Conservation (phyloP, 2,329 filamentous ascomycete genomes). For the Talaromyces albobiverticillius region DNA sequence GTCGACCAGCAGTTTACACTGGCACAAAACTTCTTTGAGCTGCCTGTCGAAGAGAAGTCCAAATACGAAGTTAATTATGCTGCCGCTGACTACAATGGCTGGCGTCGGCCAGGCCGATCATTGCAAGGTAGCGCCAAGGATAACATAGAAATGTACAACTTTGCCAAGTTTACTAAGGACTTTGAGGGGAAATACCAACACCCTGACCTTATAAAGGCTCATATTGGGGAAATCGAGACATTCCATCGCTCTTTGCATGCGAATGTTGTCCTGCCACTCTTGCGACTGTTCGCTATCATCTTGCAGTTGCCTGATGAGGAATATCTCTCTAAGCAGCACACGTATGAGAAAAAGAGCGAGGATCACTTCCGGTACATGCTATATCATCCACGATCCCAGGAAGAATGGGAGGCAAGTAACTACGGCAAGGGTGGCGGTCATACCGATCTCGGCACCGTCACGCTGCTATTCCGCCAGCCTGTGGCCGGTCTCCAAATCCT, state of each 20-base stretch:
- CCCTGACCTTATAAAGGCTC: slow-evolving; percentile 47
- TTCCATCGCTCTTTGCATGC: slow-evolving; percentile 35
- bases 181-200: slow-evolving; percentile 48
- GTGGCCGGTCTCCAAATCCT: slow-evolving; percentile 58
- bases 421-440: slow-evolving; percentile 50
- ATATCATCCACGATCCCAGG: slow-evolving; percentile 49
- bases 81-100: slow-evolving; percentile 12
- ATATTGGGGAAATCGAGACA: slow-evolving; percentile 55
- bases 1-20: slow-evolving; percentile 62
- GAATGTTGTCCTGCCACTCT: slow-evolving; percentile 39
- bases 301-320: slow-evolving; percentile 60
- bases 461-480: slow-evolving; percentile 58
- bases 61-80: slow-evolving; percentile 45
- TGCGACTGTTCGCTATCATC: slow-evolving; percentile 60
- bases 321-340: slow-evolving; percentile 54
- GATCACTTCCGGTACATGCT: slow-evolving; percentile 63
- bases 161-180: slow-evolving; percentile 53
- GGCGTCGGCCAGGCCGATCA: slow-evolving; percentile 3
- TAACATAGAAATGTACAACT: slow-evolving; percentile 60
- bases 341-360: slow-evolving; percentile 58
- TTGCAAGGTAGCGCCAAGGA: slow-evolving; percentile 34
- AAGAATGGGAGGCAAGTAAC: slow-evolving; percentile 47
- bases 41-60: slow-evolving; percentile 58
- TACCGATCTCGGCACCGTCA: slow-evolving; percentile 57
- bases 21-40: slow-evolving; percentile 56